Base-by-base conservation (phyloP, 805 yeast genomes). In the Kodamaea lidongshanica region DNA sequence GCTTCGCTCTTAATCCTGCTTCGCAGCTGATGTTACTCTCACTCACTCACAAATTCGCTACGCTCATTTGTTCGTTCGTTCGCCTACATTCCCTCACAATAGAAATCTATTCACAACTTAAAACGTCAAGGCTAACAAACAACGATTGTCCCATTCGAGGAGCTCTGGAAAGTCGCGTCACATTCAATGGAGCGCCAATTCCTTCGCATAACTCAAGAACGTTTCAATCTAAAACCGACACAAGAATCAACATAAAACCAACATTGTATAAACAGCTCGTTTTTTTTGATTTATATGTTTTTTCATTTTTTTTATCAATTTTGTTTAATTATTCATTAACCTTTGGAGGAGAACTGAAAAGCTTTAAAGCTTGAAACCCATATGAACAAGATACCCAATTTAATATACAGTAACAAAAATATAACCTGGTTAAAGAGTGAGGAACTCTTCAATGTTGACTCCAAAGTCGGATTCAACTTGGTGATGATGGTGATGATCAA, bases 381-480 rank as follows among this genome's bases (percentile, higher is more conserved):
- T 21, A 33, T 20, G 27, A 23, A 25, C 27, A 34, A 35, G 34
- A 18, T 32, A 26, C 20, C 14, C 24, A 20, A 20, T 27, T 22
- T 25, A 31, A 23, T 15, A 31, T 28, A 37, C 40, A 32, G 30
- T 28, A 27, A 28, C 28, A 32, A 38, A 39, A 40, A 34, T 44
- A 43, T 27, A 19, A 16, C 10, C 19, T 13, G 17, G 15, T 38
- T 44, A 52, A 34, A 52, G 43, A 25, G 56, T 48, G 42, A 56
- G 54, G 35, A 50, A 56, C 35, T 56, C 60, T 20, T 54, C 58
- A 20, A 56, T 44, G 30, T 55, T 48, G 28, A 53, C 38, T 21
- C 39, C 38, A 23, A 33, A 32, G 27, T 44, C 51, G 29, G 39
- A 37, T 16, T 32, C 38, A 23, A 25, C 30, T 25, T 26, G 33